phyloP scores from a whole-genome alignment of 768 basidiomycete species.

The Lactifluus piperatus region DNA sequence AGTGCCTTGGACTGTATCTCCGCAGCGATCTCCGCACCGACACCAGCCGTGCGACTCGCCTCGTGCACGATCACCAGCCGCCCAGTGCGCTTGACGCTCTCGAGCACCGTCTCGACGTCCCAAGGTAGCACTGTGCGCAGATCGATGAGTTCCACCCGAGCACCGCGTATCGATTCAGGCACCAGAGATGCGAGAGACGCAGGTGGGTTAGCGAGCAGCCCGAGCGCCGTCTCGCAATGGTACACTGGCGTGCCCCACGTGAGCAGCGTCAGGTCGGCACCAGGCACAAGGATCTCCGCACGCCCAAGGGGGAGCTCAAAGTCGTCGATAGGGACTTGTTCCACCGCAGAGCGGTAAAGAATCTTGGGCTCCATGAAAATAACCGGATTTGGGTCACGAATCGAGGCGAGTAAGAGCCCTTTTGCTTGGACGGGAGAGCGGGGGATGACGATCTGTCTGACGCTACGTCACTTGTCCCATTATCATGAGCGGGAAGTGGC shows the following conservation, averaged over 20 bases:
- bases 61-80: constrained; percentile 87
- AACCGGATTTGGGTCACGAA: constrained; percentile 89
- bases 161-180: constrained; percentile 53
- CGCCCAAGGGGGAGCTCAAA: constrained; percentile 74
- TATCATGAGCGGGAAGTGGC: neutral
- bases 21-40: constrained; percentile 87
- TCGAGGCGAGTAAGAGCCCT: constrained; percentile 75
- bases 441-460: constrained; percentile 65
- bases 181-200: constrained; percentile 52
- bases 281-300: constrained; percentile 67
- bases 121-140: constrained; percentile 83
- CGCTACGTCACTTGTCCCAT: neutral
- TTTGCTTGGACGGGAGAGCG: constrained; percentile 95
- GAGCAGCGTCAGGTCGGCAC: constrained; percentile 80
- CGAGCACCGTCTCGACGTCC: constrained; percentile 72
- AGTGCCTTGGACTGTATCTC: constrained; percentile 87
- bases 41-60: constrained; percentile 78
- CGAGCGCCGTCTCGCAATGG: constrained; percentile 78
- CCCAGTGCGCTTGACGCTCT: constrained; percentile 81
- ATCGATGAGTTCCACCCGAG: constrained; percentile 84
- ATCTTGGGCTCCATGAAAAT: constrained; percentile 96
- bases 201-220: constrained; percentile 61
- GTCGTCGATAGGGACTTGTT: constrained; percentile 89
- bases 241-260: constrained; percentile 94
- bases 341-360: constrained; percentile 86